phyloP scores from a whole-genome alignment of 805 yeast species.

The Kluyveromyces dobzhanskii region DNA sequence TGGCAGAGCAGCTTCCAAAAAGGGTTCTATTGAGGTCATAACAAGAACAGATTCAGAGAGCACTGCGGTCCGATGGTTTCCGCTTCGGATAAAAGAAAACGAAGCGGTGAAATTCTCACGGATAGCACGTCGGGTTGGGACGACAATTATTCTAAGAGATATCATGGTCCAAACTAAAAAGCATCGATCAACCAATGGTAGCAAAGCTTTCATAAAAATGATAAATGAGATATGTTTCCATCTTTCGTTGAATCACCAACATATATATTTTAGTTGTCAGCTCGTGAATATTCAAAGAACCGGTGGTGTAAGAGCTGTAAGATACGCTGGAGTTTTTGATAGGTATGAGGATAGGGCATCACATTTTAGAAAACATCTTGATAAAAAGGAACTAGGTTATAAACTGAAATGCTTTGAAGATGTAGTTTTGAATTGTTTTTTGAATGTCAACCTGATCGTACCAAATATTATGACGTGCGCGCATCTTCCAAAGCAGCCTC shows the following conservation, averaged over 20 bases:
- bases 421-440: background rate
- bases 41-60: slow-evolving; percentile 27
- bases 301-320: background rate
- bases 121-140: slow-evolving; percentile 30
- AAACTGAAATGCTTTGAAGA: background rate
- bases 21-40: slow-evolving; percentile 25
- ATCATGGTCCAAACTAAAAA: slow-evolving; percentile 30
- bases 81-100: slow-evolving; percentile 24
- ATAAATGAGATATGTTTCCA: slow-evolving; percentile 21
- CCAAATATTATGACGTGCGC: background rate
- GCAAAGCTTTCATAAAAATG: slow-evolving; percentile 16
- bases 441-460: background rate
- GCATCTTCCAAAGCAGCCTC: background rate
- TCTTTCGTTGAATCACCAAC: slow-evolving; percentile 27
- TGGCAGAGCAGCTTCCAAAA: slow-evolving; percentile 19
- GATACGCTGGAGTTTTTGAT: background rate
- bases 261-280: slow-evolving; percentile 23
- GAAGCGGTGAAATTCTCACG: slow-evolving; percentile 11
- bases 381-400: background rate
- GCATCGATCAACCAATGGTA: slow-evolving; percentile 23
- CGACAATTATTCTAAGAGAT: slow-evolving; percentile 27
- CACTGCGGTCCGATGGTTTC: slow-evolving; percentile 32
- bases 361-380: background rate
- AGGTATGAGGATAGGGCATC: background rate
- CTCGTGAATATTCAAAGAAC: background rate